Conservation (phyloP, 139 green algal species). For the Mesotaenium endlicherianum region DNA sequence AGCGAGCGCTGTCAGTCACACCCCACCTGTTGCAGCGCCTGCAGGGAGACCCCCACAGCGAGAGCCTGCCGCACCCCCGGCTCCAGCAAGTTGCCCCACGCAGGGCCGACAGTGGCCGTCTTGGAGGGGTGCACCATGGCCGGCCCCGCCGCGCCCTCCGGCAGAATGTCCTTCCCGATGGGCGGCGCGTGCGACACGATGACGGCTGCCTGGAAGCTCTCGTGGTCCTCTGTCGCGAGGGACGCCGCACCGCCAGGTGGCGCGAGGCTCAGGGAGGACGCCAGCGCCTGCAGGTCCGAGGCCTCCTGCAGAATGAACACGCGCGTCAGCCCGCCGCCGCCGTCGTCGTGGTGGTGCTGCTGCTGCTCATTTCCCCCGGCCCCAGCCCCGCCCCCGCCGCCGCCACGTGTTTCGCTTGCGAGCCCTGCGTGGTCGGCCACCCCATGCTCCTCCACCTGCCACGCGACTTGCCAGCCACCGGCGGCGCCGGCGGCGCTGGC, state of each 20-base stretch:
- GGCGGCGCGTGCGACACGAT: neutral
- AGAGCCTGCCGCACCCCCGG: conserved; percentile 33
- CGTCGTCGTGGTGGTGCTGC: neutral
- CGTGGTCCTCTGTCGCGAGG: too few species aligned
- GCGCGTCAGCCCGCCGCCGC: conserved; percentile 3
- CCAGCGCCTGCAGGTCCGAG: neutral
- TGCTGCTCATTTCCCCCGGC: neutral
- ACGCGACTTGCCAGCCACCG: conserved; percentile 17
- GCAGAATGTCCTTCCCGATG: neutral
- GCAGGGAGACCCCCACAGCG: conserved; percentile 23
- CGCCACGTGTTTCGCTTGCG: neutral
- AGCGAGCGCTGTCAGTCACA: too few species aligned
- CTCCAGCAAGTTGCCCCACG: conserved; percentile 3
- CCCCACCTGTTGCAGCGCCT: conserved; percentile 37
- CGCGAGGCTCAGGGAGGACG: neutral
- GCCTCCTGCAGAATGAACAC: conserved; percentile 17
- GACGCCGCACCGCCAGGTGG: neutral
- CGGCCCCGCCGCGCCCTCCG: neutral
- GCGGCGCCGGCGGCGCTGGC: too few species aligned
- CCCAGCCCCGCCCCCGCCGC: neutral
- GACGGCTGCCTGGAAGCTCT: conserved; percentile 18
- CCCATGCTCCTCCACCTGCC: conserved; percentile 32
- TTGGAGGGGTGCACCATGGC: conserved; percentile 36
- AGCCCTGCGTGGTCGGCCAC: too few species aligned
- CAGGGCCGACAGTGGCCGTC: neutral